Evolutionary conservation across 2,329 filamentous ascomycete species (phyloP), one percentile per base, ranked within the genome.

Genomic region (Bipolaris bicolor): DNA sequence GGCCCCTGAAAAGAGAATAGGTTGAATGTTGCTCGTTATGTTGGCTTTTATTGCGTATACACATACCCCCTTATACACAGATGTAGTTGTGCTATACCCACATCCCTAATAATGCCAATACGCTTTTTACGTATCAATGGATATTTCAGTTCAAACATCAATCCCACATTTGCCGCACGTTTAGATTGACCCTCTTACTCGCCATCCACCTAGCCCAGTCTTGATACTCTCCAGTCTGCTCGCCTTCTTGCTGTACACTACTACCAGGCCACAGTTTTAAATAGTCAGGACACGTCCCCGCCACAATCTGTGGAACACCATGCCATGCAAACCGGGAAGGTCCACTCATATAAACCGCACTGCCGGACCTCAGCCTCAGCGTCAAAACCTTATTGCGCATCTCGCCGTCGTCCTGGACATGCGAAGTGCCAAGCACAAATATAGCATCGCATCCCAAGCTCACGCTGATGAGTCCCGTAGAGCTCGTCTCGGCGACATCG

Each of bases 291-390:
- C 93, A 98, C 0, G 91, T 96, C 1, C 80, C 85, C 45, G 86
- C 84, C 34, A 97, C 71, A 11, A 98, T 89, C 74, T 93, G 95
- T 5, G 95, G 93, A 11, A 98, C 92, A 11, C 91, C 93, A 78
- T 98, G 95, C 94, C 94, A 98, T 2, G 94, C 93, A 77, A 92
- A 96, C 41, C 95, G 83, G 3, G 91, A 89, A 56, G 87, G 82
- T 18, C 89, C 85, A 48, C 86, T 88, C 94, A 99, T 98, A 71
- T 96, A 92, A 1, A 98, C 86, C 0, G 88, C 92, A 78, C 97
- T 94, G 0, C 95, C 94, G 0, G 92, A 96, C 22, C 88, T 83
- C 36, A 98, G 80, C 20, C 73, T 57, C 1, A 76, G 49, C 18
- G 37, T 58, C 29, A 58, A 62, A 18, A 56, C 61, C 29, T 44